Evolutionary conservation across 106 monocot species (phyloP), one percentile per base, ranked within the genome.

Genomic region (Amphibolis antarctica): DNA sequence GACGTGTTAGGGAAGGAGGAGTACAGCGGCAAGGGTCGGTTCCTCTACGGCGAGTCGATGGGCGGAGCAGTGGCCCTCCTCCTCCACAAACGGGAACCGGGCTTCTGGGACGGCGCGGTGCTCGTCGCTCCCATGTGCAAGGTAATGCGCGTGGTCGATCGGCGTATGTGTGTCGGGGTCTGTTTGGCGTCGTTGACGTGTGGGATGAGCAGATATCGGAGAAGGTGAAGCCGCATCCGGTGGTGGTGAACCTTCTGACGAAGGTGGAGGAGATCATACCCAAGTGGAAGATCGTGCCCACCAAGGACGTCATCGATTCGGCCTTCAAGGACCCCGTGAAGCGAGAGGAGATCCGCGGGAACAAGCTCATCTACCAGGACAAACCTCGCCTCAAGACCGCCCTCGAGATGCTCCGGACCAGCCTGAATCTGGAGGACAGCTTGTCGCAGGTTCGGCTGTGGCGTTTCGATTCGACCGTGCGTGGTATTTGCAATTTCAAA

Each of bases 71-170:
- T 91, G 22, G 72, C 91, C 0, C 81, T 99, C 18, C 87, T 87
- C 43, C 76, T 98, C 11, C 98, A 98, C 65, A 62, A 70, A 29
- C 77, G 69, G 65, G 85, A 98, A 51, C 91, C 87, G 3, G 55
- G 63, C 2, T 98, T 85, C 47, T 98, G 86, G 86, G 87, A 91
- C 44, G 98, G 98, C 44, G 91, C 90, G 0, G 82, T 98, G 9
- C 81, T 98, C 26, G 86, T 88, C 5, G 98, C 98, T 0, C 98
- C 98, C 7, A 98, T 98, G 91, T 99, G 98, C 72, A 99, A 99
- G 96, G 96, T 89, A 65, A 7, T 15, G 5, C n/a, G n/a, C n/a
- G n/a, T n/a, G n/a, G n/a, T n/a, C n/a, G n/a, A n/a, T n/a, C n/a
- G n/a, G n/a, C n/a, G n/a, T n/a, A n/a, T n/a, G n/a, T n/a, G n/a